Evolutionary conservation across 805 yeast genomes (phyloP), one percentile per base, ranked within the genome.

Genomic region (Debaryomyces maramus): DNA sequence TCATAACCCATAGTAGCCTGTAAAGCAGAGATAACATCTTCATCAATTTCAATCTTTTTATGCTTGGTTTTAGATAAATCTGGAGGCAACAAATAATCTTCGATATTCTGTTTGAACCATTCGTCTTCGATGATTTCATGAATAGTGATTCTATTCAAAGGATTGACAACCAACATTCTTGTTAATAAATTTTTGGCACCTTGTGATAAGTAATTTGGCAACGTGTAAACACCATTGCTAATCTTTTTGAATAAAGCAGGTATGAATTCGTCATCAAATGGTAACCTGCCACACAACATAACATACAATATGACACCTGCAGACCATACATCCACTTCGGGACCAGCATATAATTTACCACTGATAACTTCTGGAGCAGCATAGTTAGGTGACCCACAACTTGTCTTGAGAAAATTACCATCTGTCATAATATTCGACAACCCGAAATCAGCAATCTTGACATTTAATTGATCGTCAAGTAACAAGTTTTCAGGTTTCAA

Each of bases 291-390:
- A 64, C 97, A 90, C 38, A 91, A 73, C 97, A 90, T 90, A 39
- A 90, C 98, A 53, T 90, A 91, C 39, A 90, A 70, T 34, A 91
- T 89, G 28, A 91, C 97, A 54, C 98, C 98, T 57, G 96, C 86
- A 0, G 95, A 85, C 98, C 98, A 90, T 40, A 90, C 97, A 62
- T 90, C 98, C 34, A 91, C 97, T 64, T 91, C 97, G 3, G 98
- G 97, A 7, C 98, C 98, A 2, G 97, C 98, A 53, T 90, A 91
- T 39, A 91, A 73, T 60, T 91, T 88, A 24, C 97, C 97, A 45
- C 90, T 81, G 42, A 90, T 90, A 20, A 90, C 97, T 64, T 90
- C 98, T 1, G 98, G 98, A 0, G 98, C 97, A 5, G 98, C 97
- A 62, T 90, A 90, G 59, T 91, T 91, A 40, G 98, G 98, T 6